These are phyloP conservation scores for Alternaria brassicae DNA, from an alignment of 2,329 filamentous ascomycete species.

Conservation along the genomic window DNA sequence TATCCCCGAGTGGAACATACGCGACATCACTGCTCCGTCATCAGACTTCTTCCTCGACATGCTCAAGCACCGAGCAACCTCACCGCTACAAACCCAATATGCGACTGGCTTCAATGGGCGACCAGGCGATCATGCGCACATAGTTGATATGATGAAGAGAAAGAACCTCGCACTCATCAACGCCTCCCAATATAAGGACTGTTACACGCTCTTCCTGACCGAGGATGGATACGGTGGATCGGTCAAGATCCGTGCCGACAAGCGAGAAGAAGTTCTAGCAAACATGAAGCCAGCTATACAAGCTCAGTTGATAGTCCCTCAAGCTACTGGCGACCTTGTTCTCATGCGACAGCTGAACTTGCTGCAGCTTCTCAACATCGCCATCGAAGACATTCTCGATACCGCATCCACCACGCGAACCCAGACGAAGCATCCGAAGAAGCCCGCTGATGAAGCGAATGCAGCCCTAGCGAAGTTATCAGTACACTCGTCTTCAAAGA, in stretches of 20 bases:
- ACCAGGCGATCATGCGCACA: slow-evolving; percentile 49
- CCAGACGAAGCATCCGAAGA: slow-evolving; percentile 36
- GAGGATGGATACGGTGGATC: slow-evolving; percentile 51
- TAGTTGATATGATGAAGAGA: slow-evolving; percentile 46
- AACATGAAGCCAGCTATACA: slow-evolving; percentile 24
- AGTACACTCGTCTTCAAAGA: slow-evolving; percentile 23
- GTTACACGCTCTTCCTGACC: slow-evolving; percentile 50
- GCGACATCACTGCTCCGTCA: slow-evolving; percentile 48
- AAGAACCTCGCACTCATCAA: slow-evolving; percentile 44
- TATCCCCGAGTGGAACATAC: slow-evolving; percentile 56
- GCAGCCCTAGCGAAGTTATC: slow-evolving; percentile 47
- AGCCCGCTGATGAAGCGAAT: slow-evolving; percentile 35
- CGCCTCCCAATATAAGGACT: slow-evolving; percentile 32
- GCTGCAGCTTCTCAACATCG: slow-evolving; percentile 51
- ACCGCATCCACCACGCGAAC: slow-evolving; percentile 44
- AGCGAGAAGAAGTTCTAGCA: slow-evolving; percentile 28
- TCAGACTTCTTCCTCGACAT: slow-evolving; percentile 49
- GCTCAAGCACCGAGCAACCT: slow-evolving; percentile 51
- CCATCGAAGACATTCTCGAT: slow-evolving; percentile 55
- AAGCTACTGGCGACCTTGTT: slow-evolving; percentile 43
- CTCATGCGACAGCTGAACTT: slow-evolving; percentile 51
- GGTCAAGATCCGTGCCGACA: slow-evolving; percentile 27
- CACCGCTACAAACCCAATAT: slow-evolving; percentile 14
- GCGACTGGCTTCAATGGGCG: slow-evolving; percentile 34
- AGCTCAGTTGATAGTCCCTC: slow-evolving; percentile 29